Conservation (phyloP, 768 basidiomycete genomes). For the Pleurotus djamor region DNA sequence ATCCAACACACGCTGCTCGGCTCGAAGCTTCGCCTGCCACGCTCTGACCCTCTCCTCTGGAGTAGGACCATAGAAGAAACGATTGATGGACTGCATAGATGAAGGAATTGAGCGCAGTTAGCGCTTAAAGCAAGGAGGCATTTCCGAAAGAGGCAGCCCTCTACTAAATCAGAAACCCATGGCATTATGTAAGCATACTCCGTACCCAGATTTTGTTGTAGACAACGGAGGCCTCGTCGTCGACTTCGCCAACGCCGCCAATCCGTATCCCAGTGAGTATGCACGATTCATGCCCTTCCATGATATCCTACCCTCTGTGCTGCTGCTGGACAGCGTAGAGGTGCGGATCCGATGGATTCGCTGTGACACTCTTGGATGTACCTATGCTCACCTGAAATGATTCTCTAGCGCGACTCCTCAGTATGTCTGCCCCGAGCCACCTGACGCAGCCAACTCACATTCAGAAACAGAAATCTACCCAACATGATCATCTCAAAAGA, state of each 20-base stretch:
- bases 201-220: background rate
- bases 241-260: slow-evolving; percentile 6
- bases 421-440: background rate
- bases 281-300: background rate
- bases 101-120: slow-evolving; percentile 1
- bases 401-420: background rate
- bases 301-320: background rate
- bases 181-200: slow-evolving; percentile 6
- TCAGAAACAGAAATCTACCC: slow-evolving; percentile 20
- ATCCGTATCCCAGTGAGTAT: slow-evolving; percentile 3
- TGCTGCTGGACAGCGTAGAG: background rate
- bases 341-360: background rate
- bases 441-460: background rate
- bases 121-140: slow-evolving; percentile 4
- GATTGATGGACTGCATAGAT: slow-evolving; percentile 83
- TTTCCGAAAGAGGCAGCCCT: slow-evolving; percentile 3
- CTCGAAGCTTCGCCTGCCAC: slow-evolving; percentile 88
- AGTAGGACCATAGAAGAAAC: slow-evolving; percentile 94
- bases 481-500: slow-evolving; percentile 97
- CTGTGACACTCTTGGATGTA: background rate
- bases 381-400: background rate
- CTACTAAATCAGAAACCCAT: background rate
- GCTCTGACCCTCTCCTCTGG: slow-evolving; percentile 90
- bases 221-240: background rate
- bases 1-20: slow-evolving; percentile 81